Evolutionary conservation across 768 basidiomycete species (phyloP).

Genomic region (Auricularia sp.): DNA sequence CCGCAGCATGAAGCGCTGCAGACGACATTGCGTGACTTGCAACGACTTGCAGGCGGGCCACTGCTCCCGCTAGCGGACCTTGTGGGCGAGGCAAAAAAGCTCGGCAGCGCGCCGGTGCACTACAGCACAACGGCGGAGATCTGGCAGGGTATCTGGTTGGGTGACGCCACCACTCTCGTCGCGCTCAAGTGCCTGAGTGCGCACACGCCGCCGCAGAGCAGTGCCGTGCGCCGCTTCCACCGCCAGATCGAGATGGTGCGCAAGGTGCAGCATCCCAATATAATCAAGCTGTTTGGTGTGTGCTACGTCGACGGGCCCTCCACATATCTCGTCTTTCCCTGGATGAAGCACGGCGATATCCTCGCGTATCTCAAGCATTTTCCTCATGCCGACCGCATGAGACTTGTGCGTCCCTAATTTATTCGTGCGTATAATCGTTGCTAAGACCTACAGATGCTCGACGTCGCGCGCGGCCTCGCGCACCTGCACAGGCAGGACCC

Average conservation of each 20-base stretch:
- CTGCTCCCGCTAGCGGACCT: neutral
- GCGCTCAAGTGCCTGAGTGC: neutral
- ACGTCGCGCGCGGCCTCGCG: neutral
- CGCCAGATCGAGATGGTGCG: neutral
- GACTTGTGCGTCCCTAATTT: slow-evolving; percentile 12
- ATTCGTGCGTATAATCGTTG: neutral
- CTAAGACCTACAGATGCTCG: neutral
- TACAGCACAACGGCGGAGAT: neutral
- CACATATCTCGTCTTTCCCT: slow-evolving; percentile 26
- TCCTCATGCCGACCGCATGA: slow-evolving; percentile 25
- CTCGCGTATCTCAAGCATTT: slow-evolving; percentile 24
- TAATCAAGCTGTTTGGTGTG: neutral
- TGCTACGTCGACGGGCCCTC: neutral
- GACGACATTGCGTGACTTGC: neutral
- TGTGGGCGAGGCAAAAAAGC: neutral
- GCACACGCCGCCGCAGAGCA: neutral
- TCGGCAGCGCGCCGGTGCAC: neutral
- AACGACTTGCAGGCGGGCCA: neutral
- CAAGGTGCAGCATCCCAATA: neutral
- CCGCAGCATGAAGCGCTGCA: neutral
- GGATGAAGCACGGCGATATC: slow-evolving; percentile 34
- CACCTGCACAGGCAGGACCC: neutral
- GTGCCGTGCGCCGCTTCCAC: neutral
- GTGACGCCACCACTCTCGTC: neutral
- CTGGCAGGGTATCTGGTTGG: neutral